A percentile compares a stretch with the other conserved stretches of the same genome.
phyloP scores from a whole-genome alignment of 2,329 filamentous ascomycete genomes.

The Diatrype stigma region DNA sequence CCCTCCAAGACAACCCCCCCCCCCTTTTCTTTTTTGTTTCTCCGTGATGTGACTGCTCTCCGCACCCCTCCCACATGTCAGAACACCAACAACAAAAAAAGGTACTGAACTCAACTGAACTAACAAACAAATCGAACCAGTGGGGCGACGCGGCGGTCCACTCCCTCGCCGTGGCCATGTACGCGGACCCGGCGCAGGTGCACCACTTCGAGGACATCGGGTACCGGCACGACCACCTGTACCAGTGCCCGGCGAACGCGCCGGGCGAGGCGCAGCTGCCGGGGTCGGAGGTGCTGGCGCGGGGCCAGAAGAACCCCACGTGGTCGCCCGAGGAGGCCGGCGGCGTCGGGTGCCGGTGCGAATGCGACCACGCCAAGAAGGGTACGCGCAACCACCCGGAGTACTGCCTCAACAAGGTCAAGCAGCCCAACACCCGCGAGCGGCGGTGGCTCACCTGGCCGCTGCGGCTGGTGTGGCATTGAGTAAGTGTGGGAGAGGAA shows the following conservation, averaged over 20 bases:
- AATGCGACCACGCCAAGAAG: constrained; percentile 30
- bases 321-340: constrained; percentile 28
- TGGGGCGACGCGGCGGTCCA: constrained; percentile 44
- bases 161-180: constrained; percentile 38
- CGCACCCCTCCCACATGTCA: no score
- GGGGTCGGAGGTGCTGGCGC: constrained; percentile 26
- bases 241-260: constrained; percentile 33
- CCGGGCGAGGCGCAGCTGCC: constrained; percentile 30
- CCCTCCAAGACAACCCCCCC: not conserved
- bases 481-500: constrained; percentile 1
- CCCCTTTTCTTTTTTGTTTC: not conserved
- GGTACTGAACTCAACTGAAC: no score
- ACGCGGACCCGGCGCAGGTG: constrained; percentile 34
- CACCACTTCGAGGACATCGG: constrained; percentile 42
- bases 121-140: constrained; percentile 13
- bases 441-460: constrained; percentile 30
- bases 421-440: constrained; percentile 29
- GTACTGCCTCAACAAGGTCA: constrained; percentile 35
- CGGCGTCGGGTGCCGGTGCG: constrained; percentile 38
- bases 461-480: constrained; percentile 12
- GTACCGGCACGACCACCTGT: constrained; percentile 34
- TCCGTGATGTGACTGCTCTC: constrained; percentile 1
- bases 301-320: constrained; percentile 16
- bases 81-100: no score
- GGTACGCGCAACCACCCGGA: constrained; percentile 25